Base-by-base conservation (phyloP, 306 rosid genomes). In the Chamaecrista fasciculata region DNA sequence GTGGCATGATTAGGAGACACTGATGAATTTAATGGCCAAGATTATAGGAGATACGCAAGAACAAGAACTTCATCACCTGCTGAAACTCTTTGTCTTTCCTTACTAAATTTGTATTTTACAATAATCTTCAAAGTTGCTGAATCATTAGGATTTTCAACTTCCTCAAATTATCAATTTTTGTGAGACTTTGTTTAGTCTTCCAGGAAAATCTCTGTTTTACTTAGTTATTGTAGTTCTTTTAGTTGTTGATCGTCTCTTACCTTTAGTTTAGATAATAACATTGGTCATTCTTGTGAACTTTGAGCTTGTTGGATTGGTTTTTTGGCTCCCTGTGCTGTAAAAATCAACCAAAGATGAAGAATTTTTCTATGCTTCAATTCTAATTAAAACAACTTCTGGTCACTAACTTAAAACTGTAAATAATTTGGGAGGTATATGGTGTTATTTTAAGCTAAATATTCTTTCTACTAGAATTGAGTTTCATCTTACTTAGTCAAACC, bases 241-340 rank as follows among this genome's bases (percentile, higher is more conserved):
- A 26, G 21, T 49, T 0, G 42, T 71, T 42, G 0, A 39, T 33
- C n/a, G 6, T n/a, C 6, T 56, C 24, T 8, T 56, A 3, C 40
- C 23, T 40, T 28, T 55, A 8, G n/a, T 55, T 55, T 55, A 8
- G 62, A 55, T 56, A 3, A 66, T 52, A 25, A 14, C 3, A 2
- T n/a, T n/a, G n/a, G n/a, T n/a, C n/a, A n/a, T n/a, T n/a, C n/a
- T 5, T 23, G 23, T 31, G 12, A n/a, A n/a, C n/a, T n/a, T n/a
- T 70, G 21, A 42, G 60, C 60, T 63, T 76, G 52, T 62, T 74
- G 60, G 76, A 61, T 60, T 73, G 61, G 24, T 24, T 53, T 60
- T 73, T 66, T 18, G 24, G 31, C 56, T 70, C 43, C 1, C 19
- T 46, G 60, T 12, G 51, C 69, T 65, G 29, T 28, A 29, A 57